Percentiles rank a stretch among this genome's conserved stretches.
Conservation (phyloP, 441 rosid species). For the Pelargonium hybrid region DNA sequence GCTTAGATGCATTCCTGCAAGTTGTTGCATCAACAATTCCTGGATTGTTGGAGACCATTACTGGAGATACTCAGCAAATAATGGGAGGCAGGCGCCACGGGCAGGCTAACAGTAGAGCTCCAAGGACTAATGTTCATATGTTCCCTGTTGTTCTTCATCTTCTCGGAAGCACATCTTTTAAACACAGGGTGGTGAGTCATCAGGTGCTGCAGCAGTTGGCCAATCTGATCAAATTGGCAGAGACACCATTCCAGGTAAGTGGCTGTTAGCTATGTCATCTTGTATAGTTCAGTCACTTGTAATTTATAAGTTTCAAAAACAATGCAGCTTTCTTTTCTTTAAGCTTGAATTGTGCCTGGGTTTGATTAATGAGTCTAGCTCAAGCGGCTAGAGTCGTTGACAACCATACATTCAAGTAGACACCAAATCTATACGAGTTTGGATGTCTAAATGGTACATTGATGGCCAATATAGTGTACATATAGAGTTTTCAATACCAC, state of each 20-base stretch:
- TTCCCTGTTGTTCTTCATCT: constrained; percentile 87
- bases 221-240: constrained; percentile 62
- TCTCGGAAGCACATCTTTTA: constrained; percentile 70
- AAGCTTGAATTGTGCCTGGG: no score
- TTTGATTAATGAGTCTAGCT: no score
- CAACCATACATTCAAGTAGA: background rate
- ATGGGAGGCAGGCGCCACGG: constrained; percentile 85
- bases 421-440: background rate
- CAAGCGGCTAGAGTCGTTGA: no score
- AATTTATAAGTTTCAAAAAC: no score
- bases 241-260: constrained; percentile 78
- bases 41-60: constrained; percentile 56
- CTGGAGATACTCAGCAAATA: constrained; percentile 71
- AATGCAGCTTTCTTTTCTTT: no score
- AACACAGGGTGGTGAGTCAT: constrained; percentile 53
- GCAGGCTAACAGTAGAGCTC: constrained; percentile 46
- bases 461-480: background rate
- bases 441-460: background rate
- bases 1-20: constrained; percentile 60
- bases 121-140: constrained; percentile 57
- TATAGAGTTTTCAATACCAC: background rate
- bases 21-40: constrained; percentile 63
- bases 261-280: constrained; percentile 14
- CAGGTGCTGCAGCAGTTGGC: constrained; percentile 72
- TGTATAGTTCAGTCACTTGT: constrained; percentile 9